phyloP scores from a whole-genome alignment of 306 rosid species.

The Styphnolobium japonicum region DNA sequence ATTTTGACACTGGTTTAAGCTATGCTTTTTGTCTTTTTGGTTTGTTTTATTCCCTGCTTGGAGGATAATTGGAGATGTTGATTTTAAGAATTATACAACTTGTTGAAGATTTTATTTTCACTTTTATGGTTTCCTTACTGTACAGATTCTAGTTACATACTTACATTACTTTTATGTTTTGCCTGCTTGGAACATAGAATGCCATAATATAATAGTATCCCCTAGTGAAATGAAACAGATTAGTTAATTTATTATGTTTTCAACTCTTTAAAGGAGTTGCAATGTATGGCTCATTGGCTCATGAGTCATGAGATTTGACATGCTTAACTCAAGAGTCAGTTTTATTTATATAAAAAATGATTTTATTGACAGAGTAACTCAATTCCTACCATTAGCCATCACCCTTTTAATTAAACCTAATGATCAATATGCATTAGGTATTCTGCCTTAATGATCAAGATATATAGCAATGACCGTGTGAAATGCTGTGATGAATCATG shows the following conservation, averaged over 20 bases:
- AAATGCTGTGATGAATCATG: neutral
- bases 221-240: neutral
- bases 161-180: neutral
- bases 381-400: neutral
- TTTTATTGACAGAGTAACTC: neutral
- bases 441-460: neutral
- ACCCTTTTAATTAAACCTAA: neutral
- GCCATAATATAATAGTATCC: neutral
- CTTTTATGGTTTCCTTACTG: conserved; percentile 10
- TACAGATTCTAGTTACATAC: neutral
- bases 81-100: neutral
- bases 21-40: neutral
- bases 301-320: neutral
- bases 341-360: neutral
- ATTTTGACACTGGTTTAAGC: neutral
- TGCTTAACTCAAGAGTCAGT: neutral
- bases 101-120: neutral
- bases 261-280: neutral
- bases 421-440: neutral
- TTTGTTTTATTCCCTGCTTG: neutral
- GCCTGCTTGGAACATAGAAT: neutral
- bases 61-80: conserved; percentile 3
- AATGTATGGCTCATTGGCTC: neutral
- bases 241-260: neutral
- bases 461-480: neutral